These are phyloP conservation scores for Trypanosoma scelopori DNA, from an alignment of 208 protist genomes.

Conservation along the genomic window DNA sequence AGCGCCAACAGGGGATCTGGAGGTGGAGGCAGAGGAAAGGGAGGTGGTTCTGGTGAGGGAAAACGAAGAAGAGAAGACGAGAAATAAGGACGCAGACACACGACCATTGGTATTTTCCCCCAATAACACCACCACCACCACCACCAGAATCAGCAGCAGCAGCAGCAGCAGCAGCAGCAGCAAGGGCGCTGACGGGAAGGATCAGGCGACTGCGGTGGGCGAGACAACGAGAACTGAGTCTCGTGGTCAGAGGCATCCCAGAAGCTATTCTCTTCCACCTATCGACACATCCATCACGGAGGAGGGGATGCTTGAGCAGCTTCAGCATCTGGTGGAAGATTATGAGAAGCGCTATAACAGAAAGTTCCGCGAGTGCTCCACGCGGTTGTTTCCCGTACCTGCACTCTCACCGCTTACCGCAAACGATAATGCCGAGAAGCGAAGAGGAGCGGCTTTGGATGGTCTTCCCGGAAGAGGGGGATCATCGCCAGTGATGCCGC, in stretches of 20 bases:
- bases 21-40: too few relatives aligned
- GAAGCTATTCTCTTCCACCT: too few relatives aligned
- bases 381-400: neutral
- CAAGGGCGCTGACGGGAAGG: neutral
- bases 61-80: too few relatives aligned
- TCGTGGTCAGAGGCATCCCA: too few relatives aligned
- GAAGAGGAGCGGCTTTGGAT: neutral
- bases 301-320: slow-evolving; percentile 4
- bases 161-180: neutral
- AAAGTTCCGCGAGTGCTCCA: neutral
- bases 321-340: slow-evolving; percentile 11
- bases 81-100: too few relatives aligned
- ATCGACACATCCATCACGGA: neutral
- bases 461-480: too few relatives aligned
- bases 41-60: too few relatives aligned
- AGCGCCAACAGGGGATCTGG: too few relatives aligned
- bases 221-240: too few relatives aligned
- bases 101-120: too few relatives aligned
- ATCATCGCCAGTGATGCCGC: neutral
- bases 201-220: too few relatives aligned
- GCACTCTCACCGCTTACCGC: neutral
- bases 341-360: slow-evolving; percentile 25
- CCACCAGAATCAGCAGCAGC: neutral
- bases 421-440: neutral
- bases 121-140: too few relatives aligned